Evolutionary conservation across 768 basidiomycete genomes (phyloP), one percentile per base, ranked within the genome.

Genomic region (Phylloporus sp.): DNA sequence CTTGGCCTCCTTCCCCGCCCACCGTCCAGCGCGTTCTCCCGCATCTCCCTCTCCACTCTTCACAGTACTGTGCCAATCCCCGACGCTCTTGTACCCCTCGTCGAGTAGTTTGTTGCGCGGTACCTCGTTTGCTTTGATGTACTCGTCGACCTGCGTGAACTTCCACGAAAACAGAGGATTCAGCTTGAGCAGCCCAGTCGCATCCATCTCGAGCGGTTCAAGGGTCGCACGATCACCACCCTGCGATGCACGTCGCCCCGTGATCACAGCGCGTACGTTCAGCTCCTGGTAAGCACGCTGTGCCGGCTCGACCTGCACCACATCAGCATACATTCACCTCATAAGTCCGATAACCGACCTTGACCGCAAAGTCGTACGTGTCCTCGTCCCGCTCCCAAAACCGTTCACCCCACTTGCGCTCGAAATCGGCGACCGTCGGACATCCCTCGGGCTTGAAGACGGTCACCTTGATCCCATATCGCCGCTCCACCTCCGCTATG

Each of bases 61-160:
- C n/a, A 65, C 67, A 0, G 96, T 99, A 52, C 90, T 94, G 69
- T 99, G 96, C 89, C 94, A 95, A 68, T 99, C 96, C 4, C 96
- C 96, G 52, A 99, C 82, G 61, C 90, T 92, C 57, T 84, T 86
- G 72, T 98, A 99, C 4, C 96, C 96, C 62, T 91, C 81, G 49
- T 81, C 81, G 32, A 99, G 78, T 5, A 99, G 75, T 50, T 78
- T 80, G 71, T 99, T 98, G 50, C 81, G 80, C 3, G 94, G 94
- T 1, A 97, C 93, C 36, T 79, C 69, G 68, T 97, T 80, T 49
- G 78, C 74, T 34, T 80, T 80, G 52, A 95, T 76, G 65, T 97
- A 94, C 65, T 80, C 83, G 52, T 96, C 84, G 15, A 97, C 89
- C 32, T 89, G 67, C 8, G 71, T 64, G 67, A 96, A 95, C 18